Conservation (phyloP, 1,284 basidiomycete species). For the Puccinia novopanici region DNA sequence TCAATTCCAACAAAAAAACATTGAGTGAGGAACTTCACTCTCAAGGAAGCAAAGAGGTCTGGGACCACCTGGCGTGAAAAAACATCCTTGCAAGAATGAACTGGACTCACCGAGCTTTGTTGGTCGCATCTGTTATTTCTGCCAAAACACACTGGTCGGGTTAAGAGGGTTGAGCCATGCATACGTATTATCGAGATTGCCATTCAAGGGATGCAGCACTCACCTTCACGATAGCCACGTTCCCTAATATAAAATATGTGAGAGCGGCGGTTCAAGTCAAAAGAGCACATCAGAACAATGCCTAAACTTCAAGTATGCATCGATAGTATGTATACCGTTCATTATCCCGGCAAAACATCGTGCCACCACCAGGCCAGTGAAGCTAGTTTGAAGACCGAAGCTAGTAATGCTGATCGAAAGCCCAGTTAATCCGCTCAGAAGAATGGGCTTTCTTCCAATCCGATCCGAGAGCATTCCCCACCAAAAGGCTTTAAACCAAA, state of each 20-base stretch:
- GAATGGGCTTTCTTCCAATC: conserved; percentile 52
- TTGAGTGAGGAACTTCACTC: too few species aligned
- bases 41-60: too few species aligned
- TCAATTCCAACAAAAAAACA: too few species aligned
- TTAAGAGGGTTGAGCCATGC: too few species aligned
- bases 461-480: conserved; percentile 53
- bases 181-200: too few species aligned
- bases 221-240: conserved; percentile 33
- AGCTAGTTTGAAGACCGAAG: conserved; percentile 50
- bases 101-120: conserved; percentile 39
- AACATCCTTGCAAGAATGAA: neutral
- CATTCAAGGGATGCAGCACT: neutral
- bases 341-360: conserved; percentile 43
- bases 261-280: too few species aligned
- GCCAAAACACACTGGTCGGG: conserved; percentile 44
- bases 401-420: conserved; percentile 50
- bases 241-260: too few species aligned
- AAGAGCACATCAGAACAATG: neutral
- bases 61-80: too few species aligned
- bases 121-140: conserved; percentile 45
- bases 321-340: conserved; percentile 26
- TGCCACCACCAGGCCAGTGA: conserved; percentile 36
- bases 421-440: conserved; percentile 52
- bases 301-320: neutral
- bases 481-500: conserved; percentile 48